A percentile compares a stretch with the other conserved stretches of the same genome.
phyloP scores from a whole-genome alignment of 306 rosid genomes.

The Glycine latifolia region DNA sequence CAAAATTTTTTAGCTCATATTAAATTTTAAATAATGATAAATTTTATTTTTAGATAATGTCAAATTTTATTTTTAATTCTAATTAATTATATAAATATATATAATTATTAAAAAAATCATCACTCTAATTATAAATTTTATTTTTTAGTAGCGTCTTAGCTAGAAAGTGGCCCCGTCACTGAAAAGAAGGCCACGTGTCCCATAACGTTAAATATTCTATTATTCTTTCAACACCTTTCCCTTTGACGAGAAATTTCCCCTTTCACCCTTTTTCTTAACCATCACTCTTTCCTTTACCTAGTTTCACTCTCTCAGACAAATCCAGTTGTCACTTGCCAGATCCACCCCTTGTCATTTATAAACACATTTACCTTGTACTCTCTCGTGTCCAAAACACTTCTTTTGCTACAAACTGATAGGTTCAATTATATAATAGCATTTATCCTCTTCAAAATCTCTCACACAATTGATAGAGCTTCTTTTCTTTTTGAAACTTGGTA shows the following conservation, averaged over 20 bases:
- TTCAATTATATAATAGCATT: not conserved
- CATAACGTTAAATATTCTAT: not conserved
- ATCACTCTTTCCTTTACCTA: conserved; percentile 41
- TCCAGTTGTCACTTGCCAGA: not conserved
- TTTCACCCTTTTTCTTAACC: conserved; percentile 39
- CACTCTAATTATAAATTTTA: too few species aligned
- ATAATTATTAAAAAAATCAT: too few species aligned
- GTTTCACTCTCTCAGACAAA: conserved; percentile 21
- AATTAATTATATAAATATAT: too few species aligned
- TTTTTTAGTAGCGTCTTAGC: too few species aligned
- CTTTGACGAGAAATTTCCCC: not conserved
- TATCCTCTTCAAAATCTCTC: not conserved
- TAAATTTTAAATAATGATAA: too few species aligned
- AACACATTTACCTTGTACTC: conserved; percentile 9
- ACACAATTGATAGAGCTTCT: not conserved
- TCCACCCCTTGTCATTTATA: conserved; percentile 21
- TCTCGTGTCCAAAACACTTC: conserved; percentile 38
- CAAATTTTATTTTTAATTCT: too few species aligned
- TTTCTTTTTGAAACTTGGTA: not conserved
- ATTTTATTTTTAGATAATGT: too few species aligned
- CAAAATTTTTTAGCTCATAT: too few species aligned
- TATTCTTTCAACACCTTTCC: not conserved
- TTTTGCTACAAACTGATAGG: conserved; percentile 17
- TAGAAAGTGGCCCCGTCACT: too few species aligned
- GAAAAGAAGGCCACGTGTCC: conserved; percentile 16